A percentile compares a stretch with the other conserved stretches of the same genome.
Conservation (phyloP, 176 grass and related monocot genomes). For the bread wheat (Triticum aestivum) region DNA sequence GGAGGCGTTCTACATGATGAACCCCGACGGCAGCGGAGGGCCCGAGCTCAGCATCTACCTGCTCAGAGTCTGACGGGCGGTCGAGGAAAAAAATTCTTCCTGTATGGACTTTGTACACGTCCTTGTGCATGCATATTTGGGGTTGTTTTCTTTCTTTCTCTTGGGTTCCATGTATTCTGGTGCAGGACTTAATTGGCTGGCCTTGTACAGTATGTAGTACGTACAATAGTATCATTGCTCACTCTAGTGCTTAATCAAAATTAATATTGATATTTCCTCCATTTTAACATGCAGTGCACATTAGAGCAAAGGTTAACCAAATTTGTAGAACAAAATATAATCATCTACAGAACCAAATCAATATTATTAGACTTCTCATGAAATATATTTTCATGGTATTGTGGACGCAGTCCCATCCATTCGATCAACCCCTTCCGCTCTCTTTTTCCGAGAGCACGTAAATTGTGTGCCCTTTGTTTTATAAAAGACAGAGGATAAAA, state of each 20-base stretch:
- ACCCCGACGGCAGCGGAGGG: slow-evolving; percentile 62
- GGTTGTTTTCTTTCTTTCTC: background rate
- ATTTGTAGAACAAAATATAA: no score
- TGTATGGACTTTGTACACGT: slow-evolving; percentile 15
- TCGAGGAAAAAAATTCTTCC: background rate
- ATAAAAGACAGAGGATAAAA: no score
- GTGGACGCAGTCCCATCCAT: no score
- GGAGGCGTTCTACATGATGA: slow-evolving; percentile 98
- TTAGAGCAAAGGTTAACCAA: no score
- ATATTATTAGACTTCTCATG: no score
- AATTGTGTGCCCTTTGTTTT: no score
- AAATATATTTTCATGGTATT: no score
- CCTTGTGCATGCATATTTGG: background rate
- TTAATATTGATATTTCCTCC: background rate
- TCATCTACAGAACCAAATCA: no score
- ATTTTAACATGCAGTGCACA: background rate
- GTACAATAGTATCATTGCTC: slow-evolving; percentile 30
- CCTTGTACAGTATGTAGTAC: slow-evolving; percentile 30
- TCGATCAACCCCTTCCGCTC: no score
- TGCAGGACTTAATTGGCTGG: slow-evolving; percentile 4
- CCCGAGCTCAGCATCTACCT: slow-evolving; percentile 94
- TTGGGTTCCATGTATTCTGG: slow-evolving; percentile 41
- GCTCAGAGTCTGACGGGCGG: slow-evolving; percentile 50
- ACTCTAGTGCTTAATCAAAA: background rate
- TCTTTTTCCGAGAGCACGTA: no score